Conservation (phyloP, 345 rosid species). For the Melaleuca quinquenervia region DNA sequence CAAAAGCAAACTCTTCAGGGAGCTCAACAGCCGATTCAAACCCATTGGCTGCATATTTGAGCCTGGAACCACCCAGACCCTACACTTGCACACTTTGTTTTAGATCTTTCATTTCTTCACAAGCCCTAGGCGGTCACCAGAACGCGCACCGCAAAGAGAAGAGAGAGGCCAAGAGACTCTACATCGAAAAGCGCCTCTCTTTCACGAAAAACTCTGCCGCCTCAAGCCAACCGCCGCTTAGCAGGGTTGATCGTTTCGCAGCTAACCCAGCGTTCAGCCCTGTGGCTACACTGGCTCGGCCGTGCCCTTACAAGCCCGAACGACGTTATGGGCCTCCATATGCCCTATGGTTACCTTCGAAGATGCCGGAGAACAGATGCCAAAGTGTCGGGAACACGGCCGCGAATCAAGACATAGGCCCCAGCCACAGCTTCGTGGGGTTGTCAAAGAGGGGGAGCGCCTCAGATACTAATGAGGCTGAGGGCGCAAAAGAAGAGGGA, state of each 20-base stretch:
- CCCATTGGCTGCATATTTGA: not conserved
- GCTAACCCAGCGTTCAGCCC: not conserved
- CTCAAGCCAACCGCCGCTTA: not conserved
- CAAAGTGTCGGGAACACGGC: not conserved
- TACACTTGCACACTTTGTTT: not conserved
- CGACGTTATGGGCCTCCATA: not conserved
- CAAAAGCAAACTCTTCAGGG: not conserved
- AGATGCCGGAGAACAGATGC: not conserved
- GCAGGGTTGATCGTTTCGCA: not conserved
- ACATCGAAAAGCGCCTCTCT: not conserved
- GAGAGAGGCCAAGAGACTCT: not conserved
- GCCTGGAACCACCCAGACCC: not conserved
- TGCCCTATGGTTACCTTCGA: not conserved
- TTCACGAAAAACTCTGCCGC: not conserved
- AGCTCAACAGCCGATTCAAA: not conserved
- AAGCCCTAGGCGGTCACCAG: conserved; percentile 2
- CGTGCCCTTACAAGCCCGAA: not conserved
- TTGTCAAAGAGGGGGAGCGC: not conserved
- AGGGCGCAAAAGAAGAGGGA: not conserved
- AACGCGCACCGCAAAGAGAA: not conserved
- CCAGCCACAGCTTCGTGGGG: not conserved
- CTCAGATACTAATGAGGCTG: not conserved
- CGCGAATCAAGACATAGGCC: not conserved
- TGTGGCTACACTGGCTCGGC: not conserved
- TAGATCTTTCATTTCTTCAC: not conserved